Evolutionary conservation across 805 yeast genomes (phyloP).

Genomic region (Lachancea waltii): DNA sequence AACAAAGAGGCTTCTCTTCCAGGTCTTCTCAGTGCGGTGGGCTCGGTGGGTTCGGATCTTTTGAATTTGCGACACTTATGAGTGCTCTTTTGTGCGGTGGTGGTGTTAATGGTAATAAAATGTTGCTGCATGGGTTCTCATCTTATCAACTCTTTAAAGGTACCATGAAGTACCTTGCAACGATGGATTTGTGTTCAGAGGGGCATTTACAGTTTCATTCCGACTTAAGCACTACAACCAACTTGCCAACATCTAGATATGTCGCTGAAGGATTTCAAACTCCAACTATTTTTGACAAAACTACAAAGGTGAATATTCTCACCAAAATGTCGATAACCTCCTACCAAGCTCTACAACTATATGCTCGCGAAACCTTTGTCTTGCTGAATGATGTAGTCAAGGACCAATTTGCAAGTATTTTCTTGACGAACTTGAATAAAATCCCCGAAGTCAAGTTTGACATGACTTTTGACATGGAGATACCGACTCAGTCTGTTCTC

Average conservation of each 20-base stretch:
- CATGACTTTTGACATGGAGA: slow-evolving; percentile 40
- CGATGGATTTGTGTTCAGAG: slow-evolving; percentile 56
- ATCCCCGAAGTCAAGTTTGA: slow-evolving; percentile 60
- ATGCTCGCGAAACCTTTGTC: slow-evolving; percentile 61
- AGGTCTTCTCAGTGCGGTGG: slow-evolving; percentile 46
- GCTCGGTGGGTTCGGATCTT: slow-evolving; percentile 78
- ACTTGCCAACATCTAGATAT: slow-evolving; percentile 30
- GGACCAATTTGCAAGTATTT: slow-evolving; percentile 76
- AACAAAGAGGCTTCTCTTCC: slow-evolving; percentile 76
- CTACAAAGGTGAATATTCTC: slow-evolving; percentile 67
- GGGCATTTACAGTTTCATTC: slow-evolving; percentile 69
- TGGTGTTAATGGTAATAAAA: slow-evolving; percentile 65
- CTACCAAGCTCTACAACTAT: slow-evolving; percentile 52
- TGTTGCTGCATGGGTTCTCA: slow-evolving; percentile 80
- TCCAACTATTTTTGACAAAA: slow-evolving; percentile 72
- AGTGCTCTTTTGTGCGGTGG: slow-evolving; percentile 82
- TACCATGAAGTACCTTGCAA: slow-evolving; percentile 71
- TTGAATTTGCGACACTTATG: slow-evolving; percentile 78
- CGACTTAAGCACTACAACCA: slow-evolving; percentile 20
- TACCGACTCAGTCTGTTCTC: slow-evolving; percentile 37
- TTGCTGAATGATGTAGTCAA: slow-evolving; percentile 71
- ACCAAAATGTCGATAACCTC: slow-evolving; percentile 75
- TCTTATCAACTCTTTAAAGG: slow-evolving; percentile 92
- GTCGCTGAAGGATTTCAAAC: slow-evolving; percentile 56
- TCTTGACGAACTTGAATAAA: slow-evolving; percentile 52